Conservation (phyloP, 2,329 filamentous ascomycete species). For the Cordyceps fumosorosea region DNA sequence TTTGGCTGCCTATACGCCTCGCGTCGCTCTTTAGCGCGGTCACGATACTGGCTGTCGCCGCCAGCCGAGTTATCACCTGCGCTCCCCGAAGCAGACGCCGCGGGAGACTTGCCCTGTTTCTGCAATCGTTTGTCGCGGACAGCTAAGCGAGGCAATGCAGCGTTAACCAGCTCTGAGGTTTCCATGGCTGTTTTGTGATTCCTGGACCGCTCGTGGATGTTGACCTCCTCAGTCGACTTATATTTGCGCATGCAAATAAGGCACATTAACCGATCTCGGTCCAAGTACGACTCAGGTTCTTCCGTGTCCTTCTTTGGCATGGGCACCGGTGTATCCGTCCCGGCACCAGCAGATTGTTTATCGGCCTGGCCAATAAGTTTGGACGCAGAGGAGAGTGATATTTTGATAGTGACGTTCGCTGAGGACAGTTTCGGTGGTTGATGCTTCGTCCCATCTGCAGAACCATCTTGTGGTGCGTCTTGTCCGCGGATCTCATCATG, state of each 20-base stretch:
- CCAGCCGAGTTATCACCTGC: constrained; percentile 19
- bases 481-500: constrained; percentile 32
- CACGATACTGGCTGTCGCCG: constrained; percentile 44
- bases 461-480: neutral
- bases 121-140: constrained; percentile 30
- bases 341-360: constrained; percentile 8
- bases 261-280: constrained; percentile 43
- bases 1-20: constrained; percentile 55
- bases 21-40: constrained; percentile 62
- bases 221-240: constrained; percentile 35
- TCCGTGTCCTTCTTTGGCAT: constrained; percentile 5
- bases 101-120: constrained; percentile 22
- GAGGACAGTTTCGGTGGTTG: constrained; percentile 10
- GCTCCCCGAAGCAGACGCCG: constrained; percentile 9
- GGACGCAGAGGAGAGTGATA: constrained; percentile 13
- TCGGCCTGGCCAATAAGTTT: constrained; percentile 1
- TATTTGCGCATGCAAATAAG: constrained; percentile 42
- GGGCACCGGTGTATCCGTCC: constrained; percentile 17
- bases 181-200: constrained; percentile 36
- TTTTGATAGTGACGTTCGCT: constrained; percentile 16
- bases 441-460: neutral
- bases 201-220: constrained; percentile 36
- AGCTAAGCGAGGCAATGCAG: constrained; percentile 36
- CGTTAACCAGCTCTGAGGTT: constrained; percentile 41
- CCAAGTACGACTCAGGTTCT: constrained; percentile 45